Conservation (phyloP, 768 basidiomycete genomes). For the Trametes sanguinea region DNA sequence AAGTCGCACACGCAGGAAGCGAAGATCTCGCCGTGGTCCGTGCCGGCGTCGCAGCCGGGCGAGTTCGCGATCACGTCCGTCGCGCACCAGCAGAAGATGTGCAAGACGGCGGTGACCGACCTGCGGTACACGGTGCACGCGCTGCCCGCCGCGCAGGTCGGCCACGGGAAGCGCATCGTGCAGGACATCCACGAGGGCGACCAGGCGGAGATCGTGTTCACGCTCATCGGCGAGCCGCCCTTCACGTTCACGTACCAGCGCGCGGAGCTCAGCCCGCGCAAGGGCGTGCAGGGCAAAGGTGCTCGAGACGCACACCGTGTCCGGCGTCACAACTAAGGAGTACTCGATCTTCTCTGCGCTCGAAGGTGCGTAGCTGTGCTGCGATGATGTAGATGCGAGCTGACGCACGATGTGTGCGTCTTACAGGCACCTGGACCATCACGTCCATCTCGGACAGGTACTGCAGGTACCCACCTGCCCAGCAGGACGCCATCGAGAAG, state of each 20-base stretch:
- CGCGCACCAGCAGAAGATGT: conserved; percentile 91
- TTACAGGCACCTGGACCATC: conserved; percentile 84
- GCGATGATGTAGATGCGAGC: background rate
- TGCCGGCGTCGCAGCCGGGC: conserved; percentile 79
- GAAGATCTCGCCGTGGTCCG: conserved; percentile 81
- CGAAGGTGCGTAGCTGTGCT: conserved; percentile 64
- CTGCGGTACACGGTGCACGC: conserved; percentile 74
- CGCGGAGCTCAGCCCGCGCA: conserved; percentile 66
- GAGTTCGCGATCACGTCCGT: conserved; percentile 86
- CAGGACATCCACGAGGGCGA: conserved; percentile 94
- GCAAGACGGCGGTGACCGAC: conserved; percentile 79
- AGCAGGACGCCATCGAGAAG: conserved; percentile 53
- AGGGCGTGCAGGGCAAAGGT: conserved; percentile 77
- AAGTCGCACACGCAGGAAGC: conserved; percentile 73
- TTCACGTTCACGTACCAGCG: conserved; percentile 96
- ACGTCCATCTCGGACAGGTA: conserved; percentile 88
- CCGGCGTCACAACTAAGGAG: conserved; percentile 67
- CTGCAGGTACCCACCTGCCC: conserved; percentile 83
- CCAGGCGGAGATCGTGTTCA: conserved; percentile 92
- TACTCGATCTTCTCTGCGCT: conserved; percentile 92
- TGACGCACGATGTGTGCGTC: background rate
- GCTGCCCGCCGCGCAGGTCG: conserved; percentile 87
- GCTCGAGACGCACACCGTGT: conserved; percentile 91
- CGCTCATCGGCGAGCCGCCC: conserved; percentile 87
- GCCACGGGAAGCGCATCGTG: conserved; percentile 76